Percentiles rank a stretch among this genome's conserved stretches.
These are phyloP conservation scores for Globisporangium megalacanthum DNA, from an alignment of 352 stramenopile species.

Conservation along the genomic window DNA sequence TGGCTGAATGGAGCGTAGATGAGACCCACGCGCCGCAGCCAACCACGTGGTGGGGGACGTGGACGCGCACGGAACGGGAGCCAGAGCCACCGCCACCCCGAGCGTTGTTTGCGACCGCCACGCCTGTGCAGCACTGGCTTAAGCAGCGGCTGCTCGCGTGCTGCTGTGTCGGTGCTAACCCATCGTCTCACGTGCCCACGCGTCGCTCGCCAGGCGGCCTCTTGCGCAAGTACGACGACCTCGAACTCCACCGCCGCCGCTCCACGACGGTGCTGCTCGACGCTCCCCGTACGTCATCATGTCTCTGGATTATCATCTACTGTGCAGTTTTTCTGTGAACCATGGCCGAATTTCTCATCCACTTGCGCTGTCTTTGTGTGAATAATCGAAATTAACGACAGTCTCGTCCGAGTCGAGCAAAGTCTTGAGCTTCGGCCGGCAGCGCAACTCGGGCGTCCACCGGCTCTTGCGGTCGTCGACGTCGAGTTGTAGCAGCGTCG, in stretches of 20 bases:
- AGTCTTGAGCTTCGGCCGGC: constrained; percentile 40
- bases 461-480: constrained; percentile 45
- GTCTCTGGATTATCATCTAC: not conserved
- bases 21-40: not conserved
- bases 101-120: constrained; percentile 3
- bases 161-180: constrained; percentile 13
- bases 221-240: constrained; percentile 64
- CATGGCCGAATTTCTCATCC: too few species aligned
- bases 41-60: not conserved
- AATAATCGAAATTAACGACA: constrained; percentile 6
- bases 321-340: not conserved
- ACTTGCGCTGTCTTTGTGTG: too few species aligned
- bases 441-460: constrained; percentile 56
- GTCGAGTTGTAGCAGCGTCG: constrained; percentile 21
- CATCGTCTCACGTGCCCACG: constrained; percentile 10
- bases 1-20: not conserved
- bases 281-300: constrained; percentile 41
- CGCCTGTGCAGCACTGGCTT: constrained; percentile 12
- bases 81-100: not conserved
- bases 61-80: not conserved
- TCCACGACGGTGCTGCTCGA: constrained; percentile 54
- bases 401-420: constrained; percentile 45
- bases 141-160: constrained; percentile 12
- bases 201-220: constrained; percentile 21
- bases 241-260: constrained; percentile 39